Percentiles rank a stretch among this genome's conserved stretches.
phyloP scores from a whole-genome alignment of 2,329 filamentous ascomycete genomes.

The Albophoma yamanashiensis region DNA sequence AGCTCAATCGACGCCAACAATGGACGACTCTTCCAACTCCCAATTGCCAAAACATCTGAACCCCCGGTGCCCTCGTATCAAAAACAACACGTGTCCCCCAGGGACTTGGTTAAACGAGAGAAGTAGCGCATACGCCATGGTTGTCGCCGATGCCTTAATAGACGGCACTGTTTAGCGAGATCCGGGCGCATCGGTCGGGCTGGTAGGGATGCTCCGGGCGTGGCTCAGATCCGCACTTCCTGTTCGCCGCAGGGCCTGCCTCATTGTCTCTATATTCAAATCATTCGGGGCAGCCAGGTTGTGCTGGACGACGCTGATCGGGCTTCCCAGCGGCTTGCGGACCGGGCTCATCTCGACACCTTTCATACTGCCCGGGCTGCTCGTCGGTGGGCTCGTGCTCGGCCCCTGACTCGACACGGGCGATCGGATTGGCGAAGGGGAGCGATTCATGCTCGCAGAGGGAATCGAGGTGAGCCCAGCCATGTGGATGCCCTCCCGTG shows the following conservation, averaged over 20 bases:
- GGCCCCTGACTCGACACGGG: constrained; percentile 61
- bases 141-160: background rate
- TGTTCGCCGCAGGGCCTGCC: constrained; percentile 75
- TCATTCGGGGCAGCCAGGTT: constrained; percentile 44
- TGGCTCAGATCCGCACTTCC: constrained; percentile 67
- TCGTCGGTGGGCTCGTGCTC: constrained; percentile 63
- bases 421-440: constrained; percentile 70
- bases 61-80: constrained; percentile 3
- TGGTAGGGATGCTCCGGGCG: constrained; percentile 44
- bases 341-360: constrained; percentile 60
- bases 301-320: constrained; percentile 41
- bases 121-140: background rate
- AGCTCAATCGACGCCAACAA: constrained; percentile 1
- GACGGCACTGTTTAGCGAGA: constrained; percentile 13
- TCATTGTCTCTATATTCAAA: constrained; percentile 87
- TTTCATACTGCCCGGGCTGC: constrained; percentile 64
- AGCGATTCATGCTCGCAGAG: constrained; percentile 46
- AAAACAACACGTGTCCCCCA: background rate
- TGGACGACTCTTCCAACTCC: constrained; percentile 3
- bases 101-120: background rate
- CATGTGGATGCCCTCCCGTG: constrained; percentile 60
- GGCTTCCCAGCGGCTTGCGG: constrained; percentile 51
- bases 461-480: constrained; percentile 54
- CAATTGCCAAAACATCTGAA: constrained; percentile 3
- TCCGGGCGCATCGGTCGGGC: constrained; percentile 37